Evolutionary conservation across 352 stramenopile species (phyloP).

Genomic region (Globisporangium recalcitrans): DNA sequence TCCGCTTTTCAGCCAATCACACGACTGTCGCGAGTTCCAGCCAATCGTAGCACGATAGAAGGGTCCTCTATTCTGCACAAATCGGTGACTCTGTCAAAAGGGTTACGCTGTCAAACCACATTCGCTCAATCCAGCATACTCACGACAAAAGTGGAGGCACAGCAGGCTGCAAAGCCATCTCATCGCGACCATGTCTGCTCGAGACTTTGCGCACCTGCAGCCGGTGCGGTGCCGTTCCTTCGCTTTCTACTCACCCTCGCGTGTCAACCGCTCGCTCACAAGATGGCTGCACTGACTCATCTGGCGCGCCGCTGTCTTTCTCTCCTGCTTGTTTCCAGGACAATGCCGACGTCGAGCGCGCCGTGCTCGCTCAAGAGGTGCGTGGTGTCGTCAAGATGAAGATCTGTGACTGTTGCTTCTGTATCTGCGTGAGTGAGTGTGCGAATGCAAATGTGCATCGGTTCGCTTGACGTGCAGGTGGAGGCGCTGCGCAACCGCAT

Average conservation of each 20-base stretch:
- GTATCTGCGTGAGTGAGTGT: background rate
- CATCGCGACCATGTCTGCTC: slow-evolving; percentile 28
- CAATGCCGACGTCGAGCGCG: slow-evolving; percentile 82
- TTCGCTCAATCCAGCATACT: background rate
- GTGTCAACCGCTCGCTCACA: background rate
- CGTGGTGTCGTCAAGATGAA: background rate
- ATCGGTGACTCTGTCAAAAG: background rate
- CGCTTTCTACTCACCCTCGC: background rate
- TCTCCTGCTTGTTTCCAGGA: slow-evolving; percentile 34
- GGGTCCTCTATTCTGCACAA: background rate
- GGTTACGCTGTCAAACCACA: slow-evolving; percentile 3
- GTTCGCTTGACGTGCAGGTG: slow-evolving; percentile 31
- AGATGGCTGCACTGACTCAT: background rate
- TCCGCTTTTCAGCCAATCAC: background rate
- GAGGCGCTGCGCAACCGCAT: slow-evolving; percentile 68
- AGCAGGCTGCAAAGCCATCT: background rate
- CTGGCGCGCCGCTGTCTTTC: background rate
- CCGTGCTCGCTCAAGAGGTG: slow-evolving; percentile 74
- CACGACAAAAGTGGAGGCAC: background rate
- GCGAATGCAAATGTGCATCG: background rate
- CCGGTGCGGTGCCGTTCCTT: slow-evolving; percentile 23
- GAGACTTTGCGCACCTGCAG: slow-evolving; percentile 78
- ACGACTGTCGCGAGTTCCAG: background rate
- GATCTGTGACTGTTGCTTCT: background rate
- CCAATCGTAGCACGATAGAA: background rate